Evolutionary conservation across 768 basidiomycete genomes (phyloP), one percentile per base, ranked within the genome.

Genomic region (Zangia roseola): DNA sequence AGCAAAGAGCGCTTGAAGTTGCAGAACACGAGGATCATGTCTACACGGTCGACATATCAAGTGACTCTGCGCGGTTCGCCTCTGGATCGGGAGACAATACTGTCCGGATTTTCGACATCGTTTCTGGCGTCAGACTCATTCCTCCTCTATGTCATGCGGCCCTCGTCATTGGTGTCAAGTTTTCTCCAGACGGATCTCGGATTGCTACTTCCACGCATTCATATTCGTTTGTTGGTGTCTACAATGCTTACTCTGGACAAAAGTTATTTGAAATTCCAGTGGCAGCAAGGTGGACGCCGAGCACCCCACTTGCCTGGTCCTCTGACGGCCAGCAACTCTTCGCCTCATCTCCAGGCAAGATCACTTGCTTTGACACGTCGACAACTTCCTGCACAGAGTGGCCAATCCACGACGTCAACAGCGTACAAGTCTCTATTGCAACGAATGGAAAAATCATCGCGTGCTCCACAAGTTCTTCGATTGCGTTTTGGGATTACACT

Each of bases 401-500:
- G 51, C 16, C 30, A n/a, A 45, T 45, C 14, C 43, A 49, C 13
- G 35, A 31, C n/a, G 17, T 12, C 30, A 16, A 41, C 13, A 4
- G n/a, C n/a, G n/a, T n/a, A 5, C 33, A 39, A 28, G 34, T 10
- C 23, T 42, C 39, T 5, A 23, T 49, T 10, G 33, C 34, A 17
- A 43, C 25, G 10, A 34, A 45, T 20, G 39, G 43, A 8, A 33
- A 7, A 21, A 34, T 40, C 33, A 41, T 47, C 9, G 46, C 39
- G 5, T 40, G 23, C 35, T 17, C 31, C 13, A 26, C 43, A 24
- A 34, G 48, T n/a, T 41, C 43, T 5, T 45, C 39, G 3, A 28
- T 54, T 26, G 41, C 43, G 6, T 45, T 54, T 16, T 54, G 47
- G 52, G 48, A 54, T 34, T 37, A 34, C 7, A n/a, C 34, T 16